phyloP scores from a whole-genome alignment of 805 yeast species.

The Cyberlindnera americana region DNA sequence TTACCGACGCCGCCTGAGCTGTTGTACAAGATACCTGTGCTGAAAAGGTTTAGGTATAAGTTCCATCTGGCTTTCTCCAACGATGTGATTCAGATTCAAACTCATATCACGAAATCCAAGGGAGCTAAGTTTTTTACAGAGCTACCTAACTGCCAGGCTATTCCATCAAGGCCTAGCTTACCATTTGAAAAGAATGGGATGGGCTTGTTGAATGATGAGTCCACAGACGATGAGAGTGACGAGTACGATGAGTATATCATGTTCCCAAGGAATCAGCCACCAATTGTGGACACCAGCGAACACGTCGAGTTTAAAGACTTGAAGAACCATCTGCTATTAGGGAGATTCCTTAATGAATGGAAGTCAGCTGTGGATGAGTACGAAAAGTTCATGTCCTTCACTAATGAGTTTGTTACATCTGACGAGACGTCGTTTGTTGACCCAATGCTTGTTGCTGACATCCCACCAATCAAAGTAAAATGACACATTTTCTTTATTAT shows the following conservation, averaged over 20 bases:
- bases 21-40: slow-evolving; percentile 40
- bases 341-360: slow-evolving; percentile 53
- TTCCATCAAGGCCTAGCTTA: slow-evolving; percentile 12
- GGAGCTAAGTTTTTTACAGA: slow-evolving; percentile 19
- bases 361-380: slow-evolving; percentile 46
- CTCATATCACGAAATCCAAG: slow-evolving; percentile 21
- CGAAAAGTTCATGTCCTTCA: slow-evolving; percentile 32
- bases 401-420: slow-evolving; percentile 13
- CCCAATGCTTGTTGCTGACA: slow-evolving; percentile 16
- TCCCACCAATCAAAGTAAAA: slow-evolving; percentile 13
- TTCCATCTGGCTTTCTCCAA: slow-evolving; percentile 45
- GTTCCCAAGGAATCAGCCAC: slow-evolving; percentile 8
- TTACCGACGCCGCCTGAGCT: slow-evolving; percentile 44
- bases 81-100: slow-evolving; percentile 32
- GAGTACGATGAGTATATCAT: slow-evolving; percentile 16
- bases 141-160: neutral
- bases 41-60: slow-evolving; percentile 42
- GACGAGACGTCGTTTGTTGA: slow-evolving; percentile 14
- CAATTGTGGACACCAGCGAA: neutral
- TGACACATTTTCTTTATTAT: slow-evolving; percentile 1
- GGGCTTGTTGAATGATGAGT: slow-evolving; percentile 4
- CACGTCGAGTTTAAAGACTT: slow-evolving; percentile 8
- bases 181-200: slow-evolving; percentile 14
- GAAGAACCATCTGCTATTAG: slow-evolving; percentile 33
- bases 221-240: slow-evolving; percentile 16